Percentiles rank a stretch among this genome's conserved stretches.
Evolutionary conservation across 306 rosid species (phyloP).

Genomic region (Senna siamea): DNA sequence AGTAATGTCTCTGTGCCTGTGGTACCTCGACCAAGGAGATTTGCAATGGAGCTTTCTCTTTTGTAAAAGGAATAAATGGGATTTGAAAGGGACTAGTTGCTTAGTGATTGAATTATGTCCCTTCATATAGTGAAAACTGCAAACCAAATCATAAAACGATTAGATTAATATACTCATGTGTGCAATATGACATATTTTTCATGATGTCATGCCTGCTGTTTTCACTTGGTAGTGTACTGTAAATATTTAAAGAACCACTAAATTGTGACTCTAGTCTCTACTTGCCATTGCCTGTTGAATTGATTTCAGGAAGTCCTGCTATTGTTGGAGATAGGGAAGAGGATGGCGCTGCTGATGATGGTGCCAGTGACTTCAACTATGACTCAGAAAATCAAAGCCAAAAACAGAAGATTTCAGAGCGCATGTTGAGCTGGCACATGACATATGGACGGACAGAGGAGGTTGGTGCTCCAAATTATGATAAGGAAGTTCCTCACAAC

Average conservation of each 20-base stretch:
- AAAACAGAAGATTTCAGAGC: constrained; percentile 88
- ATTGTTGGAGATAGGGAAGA: constrained; percentile 80
- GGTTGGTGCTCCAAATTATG: constrained; percentile 62
- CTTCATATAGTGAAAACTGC: not conserved
- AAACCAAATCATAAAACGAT: not conserved
- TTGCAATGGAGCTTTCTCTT: not conserved
- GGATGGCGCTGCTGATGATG: constrained; percentile 63
- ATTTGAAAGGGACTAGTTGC: not conserved
- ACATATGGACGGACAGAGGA: constrained; percentile 72
- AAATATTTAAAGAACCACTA: not conserved
- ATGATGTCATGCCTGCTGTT: constrained; percentile 21
- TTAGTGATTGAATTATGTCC: not conserved
- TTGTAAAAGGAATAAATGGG: not conserved
- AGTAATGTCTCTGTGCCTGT: constrained; percentile 12
- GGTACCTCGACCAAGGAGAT: not conserved
- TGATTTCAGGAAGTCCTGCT: constrained; percentile 82
- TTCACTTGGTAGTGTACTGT: not conserved
- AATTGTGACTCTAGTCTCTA: not conserved
- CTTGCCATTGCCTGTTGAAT: not conserved
- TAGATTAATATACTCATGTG: not conserved
- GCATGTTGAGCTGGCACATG: constrained; percentile 90
- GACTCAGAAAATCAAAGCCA: constrained; percentile 74
- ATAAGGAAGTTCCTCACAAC: constrained; percentile 80
- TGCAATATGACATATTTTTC: not conserved
- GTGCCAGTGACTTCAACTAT: constrained; percentile 66